Evolutionary conservation across 2,329 filamentous ascomycete species (phyloP).

Genomic region (Neofusicoccum sp.): DNA sequence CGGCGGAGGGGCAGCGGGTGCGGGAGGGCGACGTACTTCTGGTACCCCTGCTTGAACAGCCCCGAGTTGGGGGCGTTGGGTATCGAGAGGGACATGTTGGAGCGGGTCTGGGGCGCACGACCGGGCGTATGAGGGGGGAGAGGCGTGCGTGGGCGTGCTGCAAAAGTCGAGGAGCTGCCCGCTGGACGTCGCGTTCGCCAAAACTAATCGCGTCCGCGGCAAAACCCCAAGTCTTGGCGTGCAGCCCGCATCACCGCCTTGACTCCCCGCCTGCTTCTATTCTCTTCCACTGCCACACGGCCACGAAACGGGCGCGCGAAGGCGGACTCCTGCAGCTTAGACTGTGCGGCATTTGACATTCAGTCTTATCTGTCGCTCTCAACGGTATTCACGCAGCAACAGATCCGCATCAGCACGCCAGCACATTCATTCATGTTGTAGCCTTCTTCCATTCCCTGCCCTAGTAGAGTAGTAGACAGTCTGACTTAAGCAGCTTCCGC

Average conservation of each 20-base stretch:
- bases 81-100: slow-evolving; percentile 88
- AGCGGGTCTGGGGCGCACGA: not conserved
- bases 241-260: slow-evolving; percentile 1
- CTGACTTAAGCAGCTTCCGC: slow-evolving; percentile 1
- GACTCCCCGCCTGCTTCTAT: not conserved
- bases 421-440: not conserved
- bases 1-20: slow-evolving; percentile 23
- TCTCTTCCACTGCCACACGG: not conserved
- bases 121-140: not conserved
- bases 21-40: slow-evolving; percentile 64
- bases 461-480: not conserved
- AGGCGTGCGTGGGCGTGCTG: not conserved
- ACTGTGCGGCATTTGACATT: too few relatives aligned
- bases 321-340: too few relatives aligned
- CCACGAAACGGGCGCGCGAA: too few relatives aligned
- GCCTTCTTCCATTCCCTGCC: slow-evolving; percentile 2
- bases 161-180: slow-evolving; percentile 16
- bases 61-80: slow-evolving; percentile 89
- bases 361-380: too few relatives aligned
- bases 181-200: slow-evolving; percentile 15
- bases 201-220: slow-evolving; percentile 6
- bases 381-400: not conserved
- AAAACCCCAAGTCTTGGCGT: slow-evolving; percentile 10
- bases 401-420: not conserved
- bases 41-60: slow-evolving; percentile 95